A percentile compares a stretch with the other conserved stretches of the same genome.
Evolutionary conservation across 2,329 filamentous ascomycete species (phyloP).

Genomic region (Botrytis pseudocinerea): DNA sequence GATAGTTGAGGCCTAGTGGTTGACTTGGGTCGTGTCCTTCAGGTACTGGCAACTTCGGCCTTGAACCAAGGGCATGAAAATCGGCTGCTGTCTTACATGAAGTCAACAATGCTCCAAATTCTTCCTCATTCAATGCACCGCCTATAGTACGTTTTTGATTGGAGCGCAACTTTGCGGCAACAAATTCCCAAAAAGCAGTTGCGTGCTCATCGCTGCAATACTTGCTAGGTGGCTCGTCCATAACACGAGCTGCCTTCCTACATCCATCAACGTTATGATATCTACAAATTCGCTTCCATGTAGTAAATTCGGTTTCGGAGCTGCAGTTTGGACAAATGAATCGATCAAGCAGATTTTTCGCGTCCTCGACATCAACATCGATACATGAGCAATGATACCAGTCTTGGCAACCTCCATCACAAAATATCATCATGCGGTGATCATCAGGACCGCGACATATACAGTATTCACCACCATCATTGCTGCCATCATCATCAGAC

Average conservation of each 20-base stretch:
- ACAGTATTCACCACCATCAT: constrained; percentile 41
- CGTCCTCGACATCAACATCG: constrained; percentile 36
- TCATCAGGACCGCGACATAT: constrained; percentile 40
- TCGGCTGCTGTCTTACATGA: constrained; percentile 28
- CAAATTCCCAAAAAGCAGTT: constrained; percentile 31
- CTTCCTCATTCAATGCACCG: constrained; percentile 34
- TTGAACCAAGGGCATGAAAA: constrained; percentile 36
- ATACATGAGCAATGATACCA: constrained; percentile 42
- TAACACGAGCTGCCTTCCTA: constrained; percentile 37
- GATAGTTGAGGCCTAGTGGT: constrained; percentile 35
- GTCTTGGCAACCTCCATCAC: constrained; percentile 40
- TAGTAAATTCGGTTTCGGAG: constrained; percentile 34
- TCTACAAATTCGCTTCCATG: constrained; percentile 40
- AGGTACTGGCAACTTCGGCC: constrained; percentile 35
- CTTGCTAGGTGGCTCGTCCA: constrained; percentile 37
- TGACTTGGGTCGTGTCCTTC: constrained; percentile 36
- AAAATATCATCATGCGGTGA: constrained; percentile 41
- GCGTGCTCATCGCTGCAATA: constrained; percentile 40
- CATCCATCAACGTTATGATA: constrained; percentile 34
- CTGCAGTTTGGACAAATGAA: constrained; percentile 40
- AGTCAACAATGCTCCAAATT: constrained; percentile 33
- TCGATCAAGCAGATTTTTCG: constrained; percentile 38
- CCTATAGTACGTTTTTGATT: constrained; percentile 36
- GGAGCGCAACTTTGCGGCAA: constrained; percentile 28
- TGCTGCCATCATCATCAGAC: constrained; percentile 36